Evolutionary conservation across 331 rosid species (phyloP).

Genomic region (Saraca asoca): DNA sequence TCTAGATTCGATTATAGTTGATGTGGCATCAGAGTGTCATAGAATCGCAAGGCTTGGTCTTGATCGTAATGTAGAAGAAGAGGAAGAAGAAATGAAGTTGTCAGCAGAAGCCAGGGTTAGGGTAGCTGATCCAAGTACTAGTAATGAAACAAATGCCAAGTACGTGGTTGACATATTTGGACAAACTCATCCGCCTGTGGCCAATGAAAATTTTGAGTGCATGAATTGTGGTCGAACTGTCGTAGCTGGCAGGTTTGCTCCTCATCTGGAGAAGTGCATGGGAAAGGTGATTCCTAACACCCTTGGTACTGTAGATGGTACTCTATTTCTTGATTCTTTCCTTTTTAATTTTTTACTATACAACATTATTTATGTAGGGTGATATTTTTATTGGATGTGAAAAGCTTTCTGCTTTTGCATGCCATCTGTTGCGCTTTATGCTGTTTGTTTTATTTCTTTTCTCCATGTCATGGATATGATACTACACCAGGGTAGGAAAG

Average conservation of each 20-base stretch:
- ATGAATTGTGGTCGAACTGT: constrained; percentile 88
- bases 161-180: constrained; percentile 93
- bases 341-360: too few relatives aligned
- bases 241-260: constrained; percentile 94
- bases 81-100: constrained; percentile 89
- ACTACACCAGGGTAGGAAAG: constrained; percentile 82
- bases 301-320: constrained; percentile 3
- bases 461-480: constrained; percentile 8
- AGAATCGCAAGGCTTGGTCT: constrained; percentile 88
- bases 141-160: constrained; percentile 74
- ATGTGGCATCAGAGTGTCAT: constrained; percentile 96
- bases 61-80: constrained; percentile 89
- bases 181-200: constrained; percentile 88
- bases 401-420: constrained; percentile 1
- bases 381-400: too few relatives aligned
- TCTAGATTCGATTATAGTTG: constrained; percentile 86
- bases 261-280: constrained; percentile 99
- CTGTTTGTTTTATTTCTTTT: constrained; percentile 10
- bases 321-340: constrained; percentile 6
- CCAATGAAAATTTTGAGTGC: constrained; percentile 79
- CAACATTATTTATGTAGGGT: too few relatives aligned
- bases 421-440: not conserved
- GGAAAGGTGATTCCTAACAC: constrained; percentile 71
- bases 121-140: constrained; percentile 85
- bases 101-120: constrained; percentile 87